A percentile compares a stretch with the other conserved stretches of the same genome.
Evolutionary conservation across 2,329 filamentous ascomycete genomes (phyloP).

Genomic region (Talaromyces piceae): DNA sequence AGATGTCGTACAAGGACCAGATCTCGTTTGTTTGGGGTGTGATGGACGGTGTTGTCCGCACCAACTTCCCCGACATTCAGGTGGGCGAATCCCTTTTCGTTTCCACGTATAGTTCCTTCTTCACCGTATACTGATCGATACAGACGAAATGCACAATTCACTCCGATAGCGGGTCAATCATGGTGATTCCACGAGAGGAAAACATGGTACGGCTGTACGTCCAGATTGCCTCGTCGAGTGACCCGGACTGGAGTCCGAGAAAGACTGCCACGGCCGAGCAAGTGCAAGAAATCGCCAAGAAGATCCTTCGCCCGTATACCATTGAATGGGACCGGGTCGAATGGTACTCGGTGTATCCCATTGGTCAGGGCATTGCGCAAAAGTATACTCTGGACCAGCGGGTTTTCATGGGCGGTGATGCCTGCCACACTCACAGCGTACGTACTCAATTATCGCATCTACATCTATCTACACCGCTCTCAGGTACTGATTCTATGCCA

Average conservation of each 20-base stretch:
- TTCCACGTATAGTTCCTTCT: not conserved
- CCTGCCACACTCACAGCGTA: constrained; percentile 55
- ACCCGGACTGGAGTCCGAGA: constrained; percentile 54
- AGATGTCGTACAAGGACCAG: constrained; percentile 55
- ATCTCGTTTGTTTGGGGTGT: constrained; percentile 60
- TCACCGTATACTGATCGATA: not conserved
- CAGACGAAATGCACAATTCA: constrained; percentile 62
- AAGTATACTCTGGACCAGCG: constrained; percentile 58
- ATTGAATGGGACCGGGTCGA: constrained; percentile 58
- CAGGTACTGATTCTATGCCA: constrained; percentile 17
- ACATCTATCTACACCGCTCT: not conserved
- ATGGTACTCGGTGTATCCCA: constrained; percentile 60
- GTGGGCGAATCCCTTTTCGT: constrained; percentile 23
- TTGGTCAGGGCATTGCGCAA: constrained; percentile 59
- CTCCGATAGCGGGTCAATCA: constrained; percentile 56
- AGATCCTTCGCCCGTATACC: constrained; percentile 53
- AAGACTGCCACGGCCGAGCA: constrained; percentile 54
- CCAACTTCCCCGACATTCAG: constrained; percentile 57
- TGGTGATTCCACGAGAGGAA: constrained; percentile 51
- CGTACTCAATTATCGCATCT: constrained; percentile 10
- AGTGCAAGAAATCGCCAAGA: constrained; percentile 51
- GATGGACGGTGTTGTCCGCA: constrained; percentile 58
- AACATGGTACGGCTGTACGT: constrained; percentile 45
- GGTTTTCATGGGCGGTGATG: constrained; percentile 59
- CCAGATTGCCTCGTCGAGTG: constrained; percentile 56